Conservation (phyloP, 140 eudicot species). For the Anethum foeniculum region DNA sequence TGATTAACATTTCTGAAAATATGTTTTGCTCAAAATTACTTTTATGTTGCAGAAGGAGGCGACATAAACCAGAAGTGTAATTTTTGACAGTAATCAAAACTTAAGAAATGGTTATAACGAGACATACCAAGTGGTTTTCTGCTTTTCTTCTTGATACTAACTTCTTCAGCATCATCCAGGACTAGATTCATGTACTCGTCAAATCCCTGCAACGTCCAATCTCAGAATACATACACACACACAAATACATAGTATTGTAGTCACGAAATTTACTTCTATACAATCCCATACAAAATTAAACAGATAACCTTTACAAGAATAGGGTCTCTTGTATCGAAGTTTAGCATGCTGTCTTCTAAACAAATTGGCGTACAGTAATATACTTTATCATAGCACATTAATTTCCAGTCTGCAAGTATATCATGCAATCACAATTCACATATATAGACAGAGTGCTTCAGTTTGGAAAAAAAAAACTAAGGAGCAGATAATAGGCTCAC, state of each 20-base stretch:
- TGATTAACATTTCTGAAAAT: not conserved
- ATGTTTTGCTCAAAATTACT: not conserved
- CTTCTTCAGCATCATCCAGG: slow-evolving; percentile 92
- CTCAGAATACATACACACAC: not conserved
- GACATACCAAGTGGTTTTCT: slow-evolving; percentile 64
- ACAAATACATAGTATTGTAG: not conserved
- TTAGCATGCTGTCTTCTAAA: not conserved
- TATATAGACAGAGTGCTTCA: not conserved
- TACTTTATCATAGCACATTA: not conserved
- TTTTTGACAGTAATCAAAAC: not conserved
- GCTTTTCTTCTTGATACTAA: slow-evolving; percentile 79
- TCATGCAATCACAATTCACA: not conserved
- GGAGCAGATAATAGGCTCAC: not conserved
- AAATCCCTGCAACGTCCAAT: slow-evolving; percentile 44
- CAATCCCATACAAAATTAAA: not conserved
- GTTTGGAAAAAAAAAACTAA: not conserved
- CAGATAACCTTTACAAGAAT: not conserved
- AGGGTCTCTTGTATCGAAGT: not conserved
- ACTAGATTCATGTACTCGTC: slow-evolving; percentile 98
- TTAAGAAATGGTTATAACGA: not conserved
- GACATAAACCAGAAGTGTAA: not conserved
- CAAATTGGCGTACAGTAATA: not conserved
- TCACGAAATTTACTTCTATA: not conserved
- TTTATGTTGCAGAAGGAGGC: not conserved
- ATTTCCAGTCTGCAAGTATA: not conserved